These are phyloP conservation scores for Letharia columbiana DNA, from an alignment of 495 filamentous ascomycete species.

Conservation along the genomic window DNA sequence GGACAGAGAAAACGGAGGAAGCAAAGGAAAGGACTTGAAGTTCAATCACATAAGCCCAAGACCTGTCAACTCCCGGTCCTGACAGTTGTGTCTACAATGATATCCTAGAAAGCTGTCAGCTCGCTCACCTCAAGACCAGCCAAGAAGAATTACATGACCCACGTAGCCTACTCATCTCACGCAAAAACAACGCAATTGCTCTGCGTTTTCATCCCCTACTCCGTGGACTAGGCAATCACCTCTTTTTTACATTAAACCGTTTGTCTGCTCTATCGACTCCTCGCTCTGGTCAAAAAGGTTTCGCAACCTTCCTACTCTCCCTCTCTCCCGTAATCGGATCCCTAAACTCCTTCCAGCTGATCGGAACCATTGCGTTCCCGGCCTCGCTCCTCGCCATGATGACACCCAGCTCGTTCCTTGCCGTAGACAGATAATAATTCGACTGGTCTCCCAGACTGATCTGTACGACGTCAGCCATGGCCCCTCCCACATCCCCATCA, in stretches of 20 bases:
- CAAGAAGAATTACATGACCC: not conserved
- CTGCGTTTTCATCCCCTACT: not conserved
- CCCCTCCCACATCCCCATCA: not conserved
- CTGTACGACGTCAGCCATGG: slow-evolving; percentile 29
- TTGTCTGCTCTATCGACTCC: not conserved
- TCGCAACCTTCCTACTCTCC: slow-evolving; percentile 86
- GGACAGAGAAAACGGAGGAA: not conserved
- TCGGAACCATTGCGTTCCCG: slow-evolving; percentile 81
- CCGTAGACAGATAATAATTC: slow-evolving; percentile 87
- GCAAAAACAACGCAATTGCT: not conserved
- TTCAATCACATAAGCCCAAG: not conserved
- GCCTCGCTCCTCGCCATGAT: slow-evolving; percentile 86
- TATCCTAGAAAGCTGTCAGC: not conserved
- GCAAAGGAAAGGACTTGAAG: not conserved
- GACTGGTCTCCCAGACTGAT: slow-evolving; percentile 88
- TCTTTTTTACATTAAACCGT: not conserved
- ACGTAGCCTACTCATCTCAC: not conserved
- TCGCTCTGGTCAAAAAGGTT: slow-evolving; percentile 59
- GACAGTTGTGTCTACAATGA: not conserved
- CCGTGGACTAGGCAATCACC: not conserved
- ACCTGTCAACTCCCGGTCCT: not conserved
- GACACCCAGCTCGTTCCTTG: slow-evolving; percentile 83
- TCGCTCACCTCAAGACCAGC: not conserved
- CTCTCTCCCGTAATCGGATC: slow-evolving; percentile 69
- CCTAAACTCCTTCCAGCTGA: slow-evolving; percentile 89